A percentile compares a stretch with the other conserved stretches of the same genome.
phyloP scores from a whole-genome alignment of 116 monocot species.

The Zostera marina region DNA sequence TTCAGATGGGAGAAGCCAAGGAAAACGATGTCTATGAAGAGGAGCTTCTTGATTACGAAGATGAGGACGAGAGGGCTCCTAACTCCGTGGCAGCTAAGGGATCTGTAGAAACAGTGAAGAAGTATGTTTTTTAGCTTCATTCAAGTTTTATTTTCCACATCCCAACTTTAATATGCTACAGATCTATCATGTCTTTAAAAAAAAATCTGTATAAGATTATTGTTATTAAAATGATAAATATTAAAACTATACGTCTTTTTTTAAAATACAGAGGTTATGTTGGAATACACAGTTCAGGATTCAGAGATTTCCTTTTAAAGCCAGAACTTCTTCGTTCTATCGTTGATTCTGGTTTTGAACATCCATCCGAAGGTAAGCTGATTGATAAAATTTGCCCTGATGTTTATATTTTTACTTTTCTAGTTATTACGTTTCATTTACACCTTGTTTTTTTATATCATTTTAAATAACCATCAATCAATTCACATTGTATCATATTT shows the following conservation, averaged over 20 bases:
- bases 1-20: slow-evolving; percentile 57
- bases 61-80: slow-evolving; percentile 77
- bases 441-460: background rate
- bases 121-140: slow-evolving; percentile 23
- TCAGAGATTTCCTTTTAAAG: slow-evolving; percentile 98
- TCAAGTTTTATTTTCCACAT: background rate
- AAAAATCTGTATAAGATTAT: background rate
- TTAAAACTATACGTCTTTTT: too few relatives aligned
- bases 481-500: background rate
- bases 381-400: background rate
- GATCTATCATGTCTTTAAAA: background rate
- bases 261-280: slow-evolving; percentile 75
- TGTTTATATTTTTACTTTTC: background rate
- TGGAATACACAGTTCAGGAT: slow-evolving; percentile 98
- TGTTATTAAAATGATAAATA: background rate
- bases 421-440: background rate
- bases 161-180: background rate
- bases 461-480: background rate
- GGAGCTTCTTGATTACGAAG: slow-evolving; percentile 94
- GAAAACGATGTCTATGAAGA: slow-evolving; percentile 89
- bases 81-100: slow-evolving; percentile 51
- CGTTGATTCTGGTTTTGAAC: slow-evolving; percentile 98
- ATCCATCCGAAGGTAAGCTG: slow-evolving; percentile 96
- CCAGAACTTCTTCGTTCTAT: slow-evolving; percentile 98
- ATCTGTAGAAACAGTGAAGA: slow-evolving; percentile 48